phyloP scores from a whole-genome alignment of 768 basidiomycete genomes.

The Collybia mongolica region DNA sequence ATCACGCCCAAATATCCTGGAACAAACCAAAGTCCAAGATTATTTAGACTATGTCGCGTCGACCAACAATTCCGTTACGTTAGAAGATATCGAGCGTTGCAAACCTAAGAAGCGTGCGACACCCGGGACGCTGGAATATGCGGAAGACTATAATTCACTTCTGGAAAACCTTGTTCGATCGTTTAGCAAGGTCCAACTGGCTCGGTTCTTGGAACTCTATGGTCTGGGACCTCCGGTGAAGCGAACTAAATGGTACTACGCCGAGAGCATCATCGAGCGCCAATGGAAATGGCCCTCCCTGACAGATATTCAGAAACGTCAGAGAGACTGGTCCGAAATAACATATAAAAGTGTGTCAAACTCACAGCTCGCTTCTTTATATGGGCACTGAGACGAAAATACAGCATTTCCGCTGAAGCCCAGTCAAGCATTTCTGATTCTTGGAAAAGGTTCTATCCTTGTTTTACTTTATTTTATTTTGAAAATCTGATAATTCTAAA shows the following conservation, averaged over 20 bases:
- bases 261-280: slow-evolving; percentile 56
- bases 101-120: slow-evolving; percentile 40
- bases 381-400: slow-evolving; percentile 2
- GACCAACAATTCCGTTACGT: slow-evolving; percentile 44
- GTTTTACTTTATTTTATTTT: too few relatives aligned
- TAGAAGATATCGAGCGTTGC: slow-evolving; percentile 62
- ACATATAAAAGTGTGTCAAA: slow-evolving; percentile 41
- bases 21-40: slow-evolving; percentile 47
- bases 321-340: slow-evolving; percentile 49
- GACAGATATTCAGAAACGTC: slow-evolving; percentile 46
- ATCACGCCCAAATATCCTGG: slow-evolving; percentile 26
- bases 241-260: slow-evolving; percentile 38
- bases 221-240: slow-evolving; percentile 31
- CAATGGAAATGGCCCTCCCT: slow-evolving; percentile 72
- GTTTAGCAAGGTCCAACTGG: slow-evolving; percentile 64
- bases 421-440: slow-evolving; percentile 63
- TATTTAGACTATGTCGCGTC: slow-evolving; percentile 55
- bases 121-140: slow-evolving; percentile 46
- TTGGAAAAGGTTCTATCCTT: slow-evolving; percentile 58
- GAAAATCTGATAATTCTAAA: not conserved
- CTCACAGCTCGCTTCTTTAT: not conserved
- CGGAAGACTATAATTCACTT: slow-evolving; percentile 51
- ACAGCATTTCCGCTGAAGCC: slow-evolving; percentile 53
- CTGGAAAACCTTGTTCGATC: slow-evolving; percentile 53
- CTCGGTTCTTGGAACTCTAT: slow-evolving; percentile 49